Evolutionary conservation across 129 eudicot species (phyloP), one percentile per base, ranked within the genome.

Genomic region (Centaurea solstitialis): DNA sequence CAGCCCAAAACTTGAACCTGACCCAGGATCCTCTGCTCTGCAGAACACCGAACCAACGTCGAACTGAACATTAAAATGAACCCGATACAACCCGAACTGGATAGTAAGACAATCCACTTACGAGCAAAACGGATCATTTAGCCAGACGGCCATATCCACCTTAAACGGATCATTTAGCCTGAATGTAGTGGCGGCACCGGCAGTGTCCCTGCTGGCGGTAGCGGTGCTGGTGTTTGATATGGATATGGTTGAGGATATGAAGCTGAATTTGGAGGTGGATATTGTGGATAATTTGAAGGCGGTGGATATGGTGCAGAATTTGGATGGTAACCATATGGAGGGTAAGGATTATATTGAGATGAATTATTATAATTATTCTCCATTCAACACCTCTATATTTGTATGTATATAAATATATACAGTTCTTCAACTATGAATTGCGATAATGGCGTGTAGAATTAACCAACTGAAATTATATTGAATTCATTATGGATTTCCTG

Each of bases 291-390:
- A 81, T 72, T 79, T 23, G 21, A 73, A 40, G 90, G 89, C 15
- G 87, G 94, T 57, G 91, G 93, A 59, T 87, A 90, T 77, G 90
- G 84, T 4, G 87, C 71, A 13, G 82, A 78, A 83, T 70, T 70
- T 21, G 86, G 78, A 30, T 24, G 18, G 53, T 73, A 78, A 18
- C 80, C 87, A 79, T 79, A 61, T 21, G 70, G n/a, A n/a, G n/a
- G 81, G 41, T 79, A 74, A 38, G 81, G 80, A 21, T 83, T 81
- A 26, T 79, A 83, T 37, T 57, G 81, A 24, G 83, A 79, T 71
- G 78, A 72, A 45, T 12, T 81, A 76, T 67, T 85, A 70, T 81
- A 78, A 76, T 74, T 69, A 79, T 74, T 65, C 80, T 79, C 75
- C 87, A 89, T 84, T n/a, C n/a, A n/a, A n/a, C n/a, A n/a, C 62